These are phyloP conservation scores for Ascomycota sp. DNA, from an alignment of 2,329 filamentous ascomycete species.

Conservation along the genomic window DNA sequence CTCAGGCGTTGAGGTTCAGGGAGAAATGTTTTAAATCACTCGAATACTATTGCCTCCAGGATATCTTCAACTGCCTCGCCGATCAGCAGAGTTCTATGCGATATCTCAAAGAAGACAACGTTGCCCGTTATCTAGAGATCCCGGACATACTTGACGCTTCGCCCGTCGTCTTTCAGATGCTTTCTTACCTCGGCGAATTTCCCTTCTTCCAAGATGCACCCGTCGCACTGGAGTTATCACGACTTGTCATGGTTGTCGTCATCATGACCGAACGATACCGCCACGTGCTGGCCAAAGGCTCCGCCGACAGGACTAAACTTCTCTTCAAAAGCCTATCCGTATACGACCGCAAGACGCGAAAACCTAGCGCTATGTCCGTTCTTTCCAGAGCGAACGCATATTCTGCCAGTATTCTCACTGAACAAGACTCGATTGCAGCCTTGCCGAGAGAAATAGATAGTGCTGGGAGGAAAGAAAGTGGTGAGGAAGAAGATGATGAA, in stretches of 20 bases:
- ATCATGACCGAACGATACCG: conserved; percentile 52
- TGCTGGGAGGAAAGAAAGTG: conserved; percentile 15
- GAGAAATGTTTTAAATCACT: conserved; percentile 50
- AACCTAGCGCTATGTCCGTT: too few species aligned
- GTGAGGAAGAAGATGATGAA: conserved; percentile 24
- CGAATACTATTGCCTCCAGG: conserved; percentile 53
- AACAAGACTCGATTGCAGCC: conserved; percentile 20
- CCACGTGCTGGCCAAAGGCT: conserved; percentile 37
- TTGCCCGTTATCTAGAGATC: conserved; percentile 52
- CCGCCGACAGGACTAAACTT: conserved; percentile 38
- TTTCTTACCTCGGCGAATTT: conserved; percentile 52
- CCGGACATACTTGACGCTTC: conserved; percentile 49
- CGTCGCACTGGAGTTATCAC: conserved; percentile 46
- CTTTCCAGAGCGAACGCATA: too few species aligned
- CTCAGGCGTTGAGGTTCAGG: conserved; percentile 41
- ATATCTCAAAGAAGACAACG: conserved; percentile 48
- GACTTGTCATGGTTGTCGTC: conserved; percentile 51
- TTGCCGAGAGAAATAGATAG: conserved; percentile 20
- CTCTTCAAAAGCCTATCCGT: conserved; percentile 54
- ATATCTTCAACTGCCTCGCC: conserved; percentile 51
- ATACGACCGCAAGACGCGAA: conserved; percentile 32
- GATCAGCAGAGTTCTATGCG: conserved; percentile 39
- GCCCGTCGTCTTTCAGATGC: conserved; percentile 49
- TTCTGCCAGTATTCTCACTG: too few species aligned
- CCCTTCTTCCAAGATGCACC: conserved; percentile 54